A percentile compares a stretch with the other conserved stretches of the same genome.
phyloP scores from a whole-genome alignment of 2,329 filamentous ascomycete genomes.

The Xylaria arbuscula region DNA sequence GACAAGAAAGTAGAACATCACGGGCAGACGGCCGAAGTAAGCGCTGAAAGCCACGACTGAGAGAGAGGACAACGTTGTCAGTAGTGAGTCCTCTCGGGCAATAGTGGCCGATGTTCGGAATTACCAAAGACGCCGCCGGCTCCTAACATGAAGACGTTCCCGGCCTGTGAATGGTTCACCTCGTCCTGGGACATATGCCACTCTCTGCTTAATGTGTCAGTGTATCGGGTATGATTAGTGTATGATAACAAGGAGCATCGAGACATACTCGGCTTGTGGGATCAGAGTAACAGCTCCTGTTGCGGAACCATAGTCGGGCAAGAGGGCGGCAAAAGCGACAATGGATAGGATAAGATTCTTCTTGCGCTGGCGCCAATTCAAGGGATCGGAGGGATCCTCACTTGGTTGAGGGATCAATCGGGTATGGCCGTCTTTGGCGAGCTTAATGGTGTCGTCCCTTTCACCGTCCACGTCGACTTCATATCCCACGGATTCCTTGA shows the following conservation, averaged over 20 bases:
- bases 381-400: conserved; percentile 61
- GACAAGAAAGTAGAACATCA: conserved; percentile 56
- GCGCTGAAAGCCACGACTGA: conserved; percentile 55
- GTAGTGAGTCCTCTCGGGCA: conserved; percentile 17
- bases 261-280: conserved; percentile 55
- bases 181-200: conserved; percentile 61
- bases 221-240: neutral
- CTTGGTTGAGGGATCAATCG: conserved; percentile 66
- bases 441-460: conserved; percentile 45
- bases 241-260: neutral
- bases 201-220: conserved; percentile 47
- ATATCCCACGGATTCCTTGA: conserved; percentile 53
- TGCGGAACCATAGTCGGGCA: conserved; percentile 62
- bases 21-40: conserved; percentile 58
- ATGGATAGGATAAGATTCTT: conserved; percentile 63
- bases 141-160: conserved; percentile 64
- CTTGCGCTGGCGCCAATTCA: conserved; percentile 63
- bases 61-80: neutral
- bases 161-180: conserved; percentile 63
- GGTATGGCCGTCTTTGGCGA: conserved; percentile 56
- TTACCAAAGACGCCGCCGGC: conserved; percentile 55
- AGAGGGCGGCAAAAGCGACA: conserved; percentile 58
- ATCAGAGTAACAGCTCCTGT: conserved; percentile 58
- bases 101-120: conserved; percentile 22
- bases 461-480: conserved; percentile 51